Conservation (phyloP, 331 rosid species). For the Acacia concinna region DNA sequence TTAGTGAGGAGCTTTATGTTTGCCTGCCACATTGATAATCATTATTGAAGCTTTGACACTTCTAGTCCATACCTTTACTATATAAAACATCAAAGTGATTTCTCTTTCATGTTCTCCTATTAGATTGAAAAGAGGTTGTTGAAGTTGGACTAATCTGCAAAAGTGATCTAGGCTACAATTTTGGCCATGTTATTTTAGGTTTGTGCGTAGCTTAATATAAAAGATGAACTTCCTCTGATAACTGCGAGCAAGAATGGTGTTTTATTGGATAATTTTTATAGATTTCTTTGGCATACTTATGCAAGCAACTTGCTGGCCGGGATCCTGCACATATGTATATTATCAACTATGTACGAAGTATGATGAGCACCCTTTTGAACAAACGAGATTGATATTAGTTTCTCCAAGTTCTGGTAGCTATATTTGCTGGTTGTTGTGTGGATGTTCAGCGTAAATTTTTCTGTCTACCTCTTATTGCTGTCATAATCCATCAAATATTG, state of each 20-base stretch:
- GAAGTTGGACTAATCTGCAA: conserved; percentile 7
- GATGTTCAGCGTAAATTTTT: conserved; percentile 16
- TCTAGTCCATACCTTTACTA: not conserved
- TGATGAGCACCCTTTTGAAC: not conserved
- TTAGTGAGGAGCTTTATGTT: not conserved
- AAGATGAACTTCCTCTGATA: not conserved
- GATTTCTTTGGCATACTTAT: not conserved
- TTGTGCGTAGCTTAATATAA: not conserved
- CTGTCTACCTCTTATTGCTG: conserved; percentile 11
- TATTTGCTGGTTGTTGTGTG: conserved; percentile 26
- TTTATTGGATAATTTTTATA: not conserved
- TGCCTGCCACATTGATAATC: not conserved
- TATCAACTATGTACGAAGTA: not conserved
- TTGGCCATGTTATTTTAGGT: not conserved
- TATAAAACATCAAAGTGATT: not conserved
- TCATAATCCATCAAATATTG: conserved; percentile 23
- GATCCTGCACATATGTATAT: not conserved
- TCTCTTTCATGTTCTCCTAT: not conserved
- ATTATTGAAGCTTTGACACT: not conserved
- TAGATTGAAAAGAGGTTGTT: not conserved
- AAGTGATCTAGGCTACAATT: conserved; percentile 10
- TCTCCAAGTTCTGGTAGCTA: conserved; percentile 11
- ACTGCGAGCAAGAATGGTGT: not conserved
- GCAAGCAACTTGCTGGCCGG: conserved; percentile 1
- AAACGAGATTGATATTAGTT: not conserved